phyloP scores from a whole-genome alignment of 2,329 filamentous ascomycete genomes.

The Aspergillus persii region DNA sequence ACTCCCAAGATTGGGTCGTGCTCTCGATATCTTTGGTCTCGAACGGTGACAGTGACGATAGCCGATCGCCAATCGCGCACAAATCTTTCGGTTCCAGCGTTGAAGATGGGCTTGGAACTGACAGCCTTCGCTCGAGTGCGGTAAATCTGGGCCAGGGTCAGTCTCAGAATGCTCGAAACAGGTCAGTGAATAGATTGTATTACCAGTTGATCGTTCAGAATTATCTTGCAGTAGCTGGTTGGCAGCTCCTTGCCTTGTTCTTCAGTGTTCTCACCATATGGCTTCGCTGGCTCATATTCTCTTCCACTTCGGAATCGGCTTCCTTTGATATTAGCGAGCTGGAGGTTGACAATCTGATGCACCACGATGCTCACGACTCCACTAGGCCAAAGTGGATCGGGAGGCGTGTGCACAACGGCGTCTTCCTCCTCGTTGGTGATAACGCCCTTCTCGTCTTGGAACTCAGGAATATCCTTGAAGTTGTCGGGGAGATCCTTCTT shows the following conservation, averaged over 20 bases:
- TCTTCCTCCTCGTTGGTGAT: conserved; percentile 74
- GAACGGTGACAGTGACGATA: conserved; percentile 82
- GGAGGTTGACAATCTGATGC: conserved; percentile 92
- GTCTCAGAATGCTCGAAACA: background rate
- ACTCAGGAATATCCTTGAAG: conserved; percentile 68
- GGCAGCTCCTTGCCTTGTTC: conserved; percentile 78
- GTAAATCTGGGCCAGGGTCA: conserved; percentile 58
- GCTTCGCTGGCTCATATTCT: conserved; percentile 85
- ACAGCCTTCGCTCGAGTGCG: conserved; percentile 94
- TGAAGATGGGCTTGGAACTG: conserved; percentile 93
- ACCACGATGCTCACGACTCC: conserved; percentile 83
- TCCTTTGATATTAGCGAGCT: conserved; percentile 87
- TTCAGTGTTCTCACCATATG: conserved; percentile 80
- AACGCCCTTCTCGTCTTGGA: conserved; percentile 85
- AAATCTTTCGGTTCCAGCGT: conserved; percentile 91
- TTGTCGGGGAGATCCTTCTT: conserved; percentile 72
- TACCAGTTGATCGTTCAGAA: conserved; percentile 80
- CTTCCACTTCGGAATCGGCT: conserved; percentile 75
- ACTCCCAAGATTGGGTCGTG: conserved; percentile 94
- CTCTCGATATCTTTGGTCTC: conserved; percentile 83
- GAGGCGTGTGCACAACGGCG: conserved; percentile 83
- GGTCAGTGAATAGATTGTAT: conserved; percentile 17
- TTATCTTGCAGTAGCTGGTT: conserved; percentile 89
- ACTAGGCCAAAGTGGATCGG: conserved; percentile 93
- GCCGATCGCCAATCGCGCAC: conserved; percentile 88